Percentiles rank a stretch among this genome's conserved stretches.
Conservation (phyloP, 1,284 basidiomycete species). For the Gymnopus androsaceus region DNA sequence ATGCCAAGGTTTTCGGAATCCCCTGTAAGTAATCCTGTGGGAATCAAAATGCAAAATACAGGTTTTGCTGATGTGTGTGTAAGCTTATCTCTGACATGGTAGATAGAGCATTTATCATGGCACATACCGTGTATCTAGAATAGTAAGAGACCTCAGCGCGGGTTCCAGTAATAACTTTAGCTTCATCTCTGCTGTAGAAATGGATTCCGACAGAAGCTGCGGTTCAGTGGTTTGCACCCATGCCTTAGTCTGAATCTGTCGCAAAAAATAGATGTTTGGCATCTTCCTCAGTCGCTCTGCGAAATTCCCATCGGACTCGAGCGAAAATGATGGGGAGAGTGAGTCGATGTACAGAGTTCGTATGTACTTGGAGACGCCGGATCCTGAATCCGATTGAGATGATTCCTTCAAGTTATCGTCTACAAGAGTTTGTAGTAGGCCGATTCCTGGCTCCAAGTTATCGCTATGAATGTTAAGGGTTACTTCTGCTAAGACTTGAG, state of each 20-base stretch:
- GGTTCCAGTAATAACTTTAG: neutral
- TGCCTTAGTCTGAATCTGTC: neutral
- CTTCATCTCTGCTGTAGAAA: neutral
- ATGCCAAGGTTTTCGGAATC: no score
- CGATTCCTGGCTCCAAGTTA: neutral
- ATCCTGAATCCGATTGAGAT: neutral
- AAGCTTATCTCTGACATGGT: neutral
- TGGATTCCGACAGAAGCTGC: no score
- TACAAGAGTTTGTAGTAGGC: neutral
- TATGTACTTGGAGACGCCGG: neutral
- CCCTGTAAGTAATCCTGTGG: no score
- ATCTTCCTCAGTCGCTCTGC: neutral
- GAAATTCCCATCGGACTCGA: constrained; percentile 1
- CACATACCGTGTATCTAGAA: constrained; percentile 2
- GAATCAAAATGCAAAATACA: no score
- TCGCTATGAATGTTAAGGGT: neutral
- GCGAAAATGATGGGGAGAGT: constrained; percentile 2
- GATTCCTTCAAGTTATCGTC: no score
- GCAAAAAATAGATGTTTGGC: neutral
- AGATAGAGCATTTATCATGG: no score
- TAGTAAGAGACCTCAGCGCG: neutral
- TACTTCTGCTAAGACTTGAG: neutral
- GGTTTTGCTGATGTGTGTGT: neutral
- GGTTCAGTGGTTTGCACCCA: constrained; percentile 1
- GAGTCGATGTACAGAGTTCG: constrained; percentile 6